Base-by-base conservation (phyloP, 495 filamentous ascomycete genomes). In the Ascobolus immersus region DNA sequence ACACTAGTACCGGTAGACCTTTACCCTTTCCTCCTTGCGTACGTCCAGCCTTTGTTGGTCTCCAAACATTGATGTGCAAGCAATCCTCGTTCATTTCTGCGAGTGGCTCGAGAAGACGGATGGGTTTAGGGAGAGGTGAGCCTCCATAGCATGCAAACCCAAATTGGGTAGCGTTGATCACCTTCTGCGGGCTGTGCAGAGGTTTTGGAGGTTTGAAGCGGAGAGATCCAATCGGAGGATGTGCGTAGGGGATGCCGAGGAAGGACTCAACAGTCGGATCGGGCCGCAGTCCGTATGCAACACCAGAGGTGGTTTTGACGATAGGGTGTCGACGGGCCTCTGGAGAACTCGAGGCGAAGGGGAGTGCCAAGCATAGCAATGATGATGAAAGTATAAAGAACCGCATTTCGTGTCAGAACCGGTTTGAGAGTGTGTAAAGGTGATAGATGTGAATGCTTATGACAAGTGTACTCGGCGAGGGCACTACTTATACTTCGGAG, bases 1-100 rank as follows among this genome's bases (percentile, higher is more conserved):
- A 73, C 1, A 71, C 61, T 33, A 67, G 43, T 12, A 69, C 64
- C 1, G 67, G 62, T 0, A n/a, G n/a, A n/a, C n/a, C n/a, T n/a
- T n/a, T n/a, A n/a, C n/a, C n/a, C n/a, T n/a, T n/a, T n/a, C n/a
- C n/a, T 11, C 11, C 25, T 2, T 27, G 11, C 4, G 11, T 7
- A 11, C 25, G 11, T 7, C 25, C 25, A n/a, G 25, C 11, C 2
- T 27, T 27, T 3, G 15, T 37, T 35, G 5, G 15, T 22, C 6
- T 11, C 7, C 21, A 64, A 28, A 65, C 44, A 44, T 65, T 65
- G 27, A 56, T 36, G 31, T 58, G 61, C 21, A 68, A 45, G 37
- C 62, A 67, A 48, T 63, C 49, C n/a, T n/a, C n/a, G n/a, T n/a
- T n/a, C n/a, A n/a, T n/a, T 48, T 67, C 64, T 29, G 55, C 47